Conservation (phyloP, 805 yeast species). For the Cyberlindnera xishuangbannaensis region DNA sequence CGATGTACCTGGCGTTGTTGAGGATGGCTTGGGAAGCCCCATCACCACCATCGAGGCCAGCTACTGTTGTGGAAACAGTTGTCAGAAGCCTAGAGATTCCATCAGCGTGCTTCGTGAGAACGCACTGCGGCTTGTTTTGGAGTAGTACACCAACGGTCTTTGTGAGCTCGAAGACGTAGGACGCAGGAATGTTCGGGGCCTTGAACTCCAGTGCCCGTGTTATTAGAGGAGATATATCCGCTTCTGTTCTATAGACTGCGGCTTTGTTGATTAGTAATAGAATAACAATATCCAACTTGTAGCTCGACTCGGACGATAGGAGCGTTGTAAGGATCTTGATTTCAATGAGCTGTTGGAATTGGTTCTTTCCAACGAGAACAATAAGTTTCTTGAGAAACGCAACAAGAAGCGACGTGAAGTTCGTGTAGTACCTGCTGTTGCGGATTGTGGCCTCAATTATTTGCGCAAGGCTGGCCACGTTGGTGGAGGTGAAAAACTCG, state of each 20-base stretch:
- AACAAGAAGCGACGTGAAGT: conserved; percentile 13
- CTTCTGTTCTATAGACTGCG: conserved; percentile 13
- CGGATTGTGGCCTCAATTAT: conserved; percentile 20
- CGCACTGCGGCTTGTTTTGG: conserved; percentile 11
- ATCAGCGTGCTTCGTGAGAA: conserved; percentile 7
- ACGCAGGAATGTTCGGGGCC: conserved; percentile 10
- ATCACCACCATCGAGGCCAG: conserved; percentile 3
- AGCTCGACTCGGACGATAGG: conserved; percentile 8
- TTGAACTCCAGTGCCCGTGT: conserved; percentile 13
- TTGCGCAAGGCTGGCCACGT: conserved; percentile 6
- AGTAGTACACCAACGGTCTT: conserved; percentile 24
- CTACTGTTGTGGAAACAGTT: conserved; percentile 5
- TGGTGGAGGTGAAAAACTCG: conserved; percentile 10
- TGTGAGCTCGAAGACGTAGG: conserved; percentile 22
- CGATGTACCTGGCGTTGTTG: conserved; percentile 20
- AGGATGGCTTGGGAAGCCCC: conserved; percentile 16
- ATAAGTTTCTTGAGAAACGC: conserved; percentile 20
- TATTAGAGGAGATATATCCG: conserved; percentile 6
- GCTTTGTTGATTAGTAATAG: conserved; percentile 18
- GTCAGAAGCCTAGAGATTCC: conserved; percentile 11
- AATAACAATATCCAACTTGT: conserved; percentile 13
- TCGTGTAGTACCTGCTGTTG: conserved; percentile 21
- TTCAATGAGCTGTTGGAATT: conserved; percentile 3
- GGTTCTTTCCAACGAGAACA: conserved; percentile 12
- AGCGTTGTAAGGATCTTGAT: conserved; percentile 7